Conservation (phyloP, 164 flowering plant genomes). For the Aristolochia contorta region DNA sequence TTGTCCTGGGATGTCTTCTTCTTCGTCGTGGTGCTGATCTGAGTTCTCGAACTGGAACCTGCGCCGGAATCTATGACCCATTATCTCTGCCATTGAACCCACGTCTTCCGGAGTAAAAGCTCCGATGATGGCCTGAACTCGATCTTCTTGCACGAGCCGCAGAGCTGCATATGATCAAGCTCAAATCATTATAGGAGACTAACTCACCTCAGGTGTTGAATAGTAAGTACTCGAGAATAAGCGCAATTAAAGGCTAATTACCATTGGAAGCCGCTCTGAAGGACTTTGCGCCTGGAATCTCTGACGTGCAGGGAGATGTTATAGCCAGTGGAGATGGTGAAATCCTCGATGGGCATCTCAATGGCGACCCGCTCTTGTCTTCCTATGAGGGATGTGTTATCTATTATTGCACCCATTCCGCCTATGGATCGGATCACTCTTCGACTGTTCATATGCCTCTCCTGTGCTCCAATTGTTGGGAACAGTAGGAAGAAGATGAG, state of each 20-base stretch:
- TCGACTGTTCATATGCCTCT: no score
- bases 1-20: conserved; percentile 6
- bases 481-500: no score
- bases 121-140: conserved; percentile 5
- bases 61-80: conserved; percentile 14
- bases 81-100: conserved; percentile 30
- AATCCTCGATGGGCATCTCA: conserved; percentile 24
- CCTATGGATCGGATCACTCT: neutral
- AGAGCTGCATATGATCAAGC: neutral
- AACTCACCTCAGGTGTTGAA: no score
- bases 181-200: no score
- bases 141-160: conserved; percentile 3
- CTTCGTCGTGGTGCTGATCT: conserved; percentile 14
- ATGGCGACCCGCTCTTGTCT: conserved; percentile 29
- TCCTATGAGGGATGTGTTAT: conserved; percentile 21
- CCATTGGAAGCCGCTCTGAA: conserved; percentile 22
- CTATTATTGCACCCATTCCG: conserved; percentile 25
- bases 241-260: conserved; percentile 1
- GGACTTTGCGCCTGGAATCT: conserved; percentile 15
- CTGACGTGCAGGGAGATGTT: conserved; percentile 15
- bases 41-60: conserved; percentile 11
- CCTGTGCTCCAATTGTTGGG: no score
- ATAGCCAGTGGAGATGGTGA: conserved; percentile 9
- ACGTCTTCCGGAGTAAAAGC: conserved; percentile 31
- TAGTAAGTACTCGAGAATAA: no score